A percentile compares a stretch with the other conserved stretches of the same genome.
These are phyloP conservation scores for Pythium dissimile DNA, from an alignment of 352 stramenopile species.

Conservation along the genomic window DNA sequence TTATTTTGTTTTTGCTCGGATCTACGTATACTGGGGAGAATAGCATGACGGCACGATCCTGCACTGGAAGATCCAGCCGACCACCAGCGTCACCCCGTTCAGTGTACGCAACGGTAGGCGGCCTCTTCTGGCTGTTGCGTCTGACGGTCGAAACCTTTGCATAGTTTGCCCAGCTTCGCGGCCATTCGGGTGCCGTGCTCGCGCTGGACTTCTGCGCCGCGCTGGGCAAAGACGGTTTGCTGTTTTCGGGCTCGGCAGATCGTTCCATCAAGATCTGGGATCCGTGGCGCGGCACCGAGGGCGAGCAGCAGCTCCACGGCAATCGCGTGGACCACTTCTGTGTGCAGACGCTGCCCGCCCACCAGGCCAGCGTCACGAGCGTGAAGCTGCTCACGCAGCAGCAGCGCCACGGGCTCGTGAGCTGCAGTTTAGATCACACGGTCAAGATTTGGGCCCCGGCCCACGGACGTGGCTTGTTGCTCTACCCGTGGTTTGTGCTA, in stretches of 20 bases:
- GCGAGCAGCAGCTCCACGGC: conserved; percentile 28
- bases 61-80: conserved; percentile 50
- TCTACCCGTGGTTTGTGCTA: conserved; percentile 67
- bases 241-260: conserved; percentile 65
- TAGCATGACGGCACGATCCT: conserved; percentile 64
- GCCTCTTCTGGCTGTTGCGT: neutral
- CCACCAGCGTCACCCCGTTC: conserved; percentile 38
- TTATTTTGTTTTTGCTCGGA: no score
- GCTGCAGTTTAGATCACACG: conserved; percentile 63
- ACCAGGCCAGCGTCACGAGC: conserved; percentile 49
- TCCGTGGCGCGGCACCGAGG: conserved; percentile 43
- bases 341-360: conserved; percentile 61
- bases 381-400: conserved; percentile 45
- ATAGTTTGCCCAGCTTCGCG: conserved; percentile 45
- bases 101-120: conserved; percentile 37
- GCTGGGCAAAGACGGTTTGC: conserved; percentile 44
- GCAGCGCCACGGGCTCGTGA: conserved; percentile 52
- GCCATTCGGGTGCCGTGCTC: conserved; percentile 49
- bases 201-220: conserved; percentile 40
- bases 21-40: no score
- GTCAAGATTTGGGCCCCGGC: conserved; percentile 65
- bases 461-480: conserved; percentile 48
- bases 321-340: conserved; percentile 30
- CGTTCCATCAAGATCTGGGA: conserved; percentile 76
- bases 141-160: neutral